Percentiles rank a stretch among this genome's conserved stretches.
Conservation (phyloP, 2,329 filamentous ascomycete genomes). For the Venturiaceae sp. region DNA sequence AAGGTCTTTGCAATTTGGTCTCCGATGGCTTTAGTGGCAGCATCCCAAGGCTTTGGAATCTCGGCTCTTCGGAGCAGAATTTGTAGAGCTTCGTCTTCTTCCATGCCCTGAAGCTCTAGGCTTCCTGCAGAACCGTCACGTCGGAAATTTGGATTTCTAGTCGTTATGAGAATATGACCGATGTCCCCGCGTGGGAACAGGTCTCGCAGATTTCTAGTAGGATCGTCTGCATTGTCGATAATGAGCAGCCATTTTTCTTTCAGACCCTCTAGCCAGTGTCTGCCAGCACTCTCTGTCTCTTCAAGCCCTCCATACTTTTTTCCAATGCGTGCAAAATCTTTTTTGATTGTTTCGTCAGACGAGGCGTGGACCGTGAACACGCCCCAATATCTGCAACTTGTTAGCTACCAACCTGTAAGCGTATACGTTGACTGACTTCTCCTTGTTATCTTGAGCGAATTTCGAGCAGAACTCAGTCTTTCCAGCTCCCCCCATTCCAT, state of each 20-base stretch:
- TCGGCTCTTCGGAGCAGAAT: conserved; percentile 17
- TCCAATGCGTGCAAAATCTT: conserved; percentile 17
- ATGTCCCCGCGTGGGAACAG: conserved; percentile 17
- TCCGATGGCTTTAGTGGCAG: conserved; percentile 9
- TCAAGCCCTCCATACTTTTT: conserved; percentile 17
- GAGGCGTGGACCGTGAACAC: conserved; percentile 20
- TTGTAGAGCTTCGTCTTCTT: conserved; percentile 13
- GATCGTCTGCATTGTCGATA: conserved; percentile 21
- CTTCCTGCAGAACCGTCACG: conserved; percentile 15
- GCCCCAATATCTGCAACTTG: conserved; percentile 17
- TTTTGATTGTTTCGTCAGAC: conserved; percentile 14
- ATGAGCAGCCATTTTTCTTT: conserved; percentile 18
- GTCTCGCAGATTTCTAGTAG: conserved; percentile 12
- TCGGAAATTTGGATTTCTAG: conserved; percentile 16
- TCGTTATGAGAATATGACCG: conserved; percentile 20
- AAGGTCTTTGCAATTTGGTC: conserved; percentile 14
- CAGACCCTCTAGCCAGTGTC: conserved; percentile 13
- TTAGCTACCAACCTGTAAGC: conserved; percentile 13
- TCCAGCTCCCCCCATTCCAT: conserved; percentile 15
- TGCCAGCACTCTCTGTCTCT: conserved; percentile 17
- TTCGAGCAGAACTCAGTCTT: conserved; percentile 20
- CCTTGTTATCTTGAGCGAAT: conserved; percentile 5
- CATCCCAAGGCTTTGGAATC: conserved; percentile 13
- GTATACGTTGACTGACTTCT: conserved; percentile 9
- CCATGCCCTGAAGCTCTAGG: conserved; percentile 15